Evolutionary conservation across 2,329 filamentous ascomycete species (phyloP).

Genomic region (Diaporthe citrichinensis): DNA sequence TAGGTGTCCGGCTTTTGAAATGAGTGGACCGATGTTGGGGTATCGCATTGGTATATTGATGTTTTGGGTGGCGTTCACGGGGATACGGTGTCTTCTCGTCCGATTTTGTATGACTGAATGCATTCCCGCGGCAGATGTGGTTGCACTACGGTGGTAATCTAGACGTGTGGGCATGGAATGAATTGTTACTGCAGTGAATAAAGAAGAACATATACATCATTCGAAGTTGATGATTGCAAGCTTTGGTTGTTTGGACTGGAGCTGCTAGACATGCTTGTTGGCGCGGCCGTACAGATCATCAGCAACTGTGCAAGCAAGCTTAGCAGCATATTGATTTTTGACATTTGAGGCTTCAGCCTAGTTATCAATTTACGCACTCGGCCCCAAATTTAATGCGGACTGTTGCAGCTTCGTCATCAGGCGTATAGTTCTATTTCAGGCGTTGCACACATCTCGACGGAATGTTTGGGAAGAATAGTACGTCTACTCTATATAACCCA

Average conservation of each 20-base stretch:
- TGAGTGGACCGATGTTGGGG: not conserved
- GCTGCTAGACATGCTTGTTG: not conserved
- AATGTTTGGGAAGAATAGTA: not conserved
- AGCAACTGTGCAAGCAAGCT: too few species aligned
- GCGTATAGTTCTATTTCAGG: not conserved
- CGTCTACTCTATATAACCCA: not conserved
- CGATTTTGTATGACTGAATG: constrained; percentile 19
- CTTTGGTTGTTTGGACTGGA: not conserved
- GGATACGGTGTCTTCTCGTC: constrained; percentile 1
- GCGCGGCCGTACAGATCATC: too few species aligned
- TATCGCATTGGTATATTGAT: constrained; percentile 41
- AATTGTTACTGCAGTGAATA: constrained; percentile 5
- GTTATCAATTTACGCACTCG: not conserved
- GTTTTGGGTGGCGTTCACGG: constrained; percentile 49
- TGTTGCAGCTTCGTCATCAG: too few species aligned
- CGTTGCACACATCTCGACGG: not conserved
- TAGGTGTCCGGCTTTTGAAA: not conserved
- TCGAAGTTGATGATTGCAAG: too few species aligned
- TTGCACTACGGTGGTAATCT: constrained; percentile 28
- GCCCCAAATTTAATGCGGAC: not conserved
- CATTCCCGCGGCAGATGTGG: constrained; percentile 12
- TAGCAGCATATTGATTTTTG: not conserved
- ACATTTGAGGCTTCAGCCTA: not conserved
- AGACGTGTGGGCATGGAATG: constrained; percentile 34
- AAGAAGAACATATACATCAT: not conserved